Evolutionary conservation across 176 grass and related monocot species (phyloP).

Genomic region (Carex scoparia): DNA sequence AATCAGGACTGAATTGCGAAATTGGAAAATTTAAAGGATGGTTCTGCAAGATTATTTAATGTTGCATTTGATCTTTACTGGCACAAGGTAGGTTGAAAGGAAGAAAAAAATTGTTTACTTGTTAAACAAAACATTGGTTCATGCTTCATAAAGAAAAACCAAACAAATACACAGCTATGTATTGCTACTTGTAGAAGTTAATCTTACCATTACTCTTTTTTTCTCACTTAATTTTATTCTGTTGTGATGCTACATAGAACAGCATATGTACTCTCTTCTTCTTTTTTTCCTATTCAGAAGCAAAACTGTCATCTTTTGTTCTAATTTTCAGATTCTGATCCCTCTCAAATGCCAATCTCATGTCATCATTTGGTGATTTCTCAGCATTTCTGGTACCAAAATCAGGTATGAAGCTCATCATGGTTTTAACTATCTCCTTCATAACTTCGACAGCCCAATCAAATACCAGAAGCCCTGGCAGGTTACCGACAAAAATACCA

Average conservation of each 20-base stretch:
- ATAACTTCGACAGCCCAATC: slow-evolving; percentile 4
- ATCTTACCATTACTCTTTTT: background rate
- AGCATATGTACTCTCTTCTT: too few species aligned
- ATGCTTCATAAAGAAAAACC: background rate
- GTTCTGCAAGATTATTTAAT: background rate
- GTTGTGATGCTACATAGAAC: too few species aligned
- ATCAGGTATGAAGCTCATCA: slow-evolving; percentile 9
- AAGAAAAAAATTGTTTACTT: background rate
- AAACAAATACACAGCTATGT: background rate
- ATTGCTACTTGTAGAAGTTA: background rate
- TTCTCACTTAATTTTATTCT: too few species aligned
- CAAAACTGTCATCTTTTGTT: too few species aligned
- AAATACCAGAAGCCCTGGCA: background rate
- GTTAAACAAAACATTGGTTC: background rate
- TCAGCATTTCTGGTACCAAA: background rate
- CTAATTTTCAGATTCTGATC: background rate
- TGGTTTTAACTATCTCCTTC: background rate
- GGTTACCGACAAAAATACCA: background rate
- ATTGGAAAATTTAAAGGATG: background rate
- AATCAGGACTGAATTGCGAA: too few species aligned
- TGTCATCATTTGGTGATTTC: background rate
- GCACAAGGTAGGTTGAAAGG: background rate
- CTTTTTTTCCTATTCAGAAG: too few species aligned
- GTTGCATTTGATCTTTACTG: background rate
- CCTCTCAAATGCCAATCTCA: background rate